These are phyloP conservation scores for Entelexis sorbosivorans DNA, from an alignment of 1,139 yeast species.

Conservation along the genomic window DNA sequence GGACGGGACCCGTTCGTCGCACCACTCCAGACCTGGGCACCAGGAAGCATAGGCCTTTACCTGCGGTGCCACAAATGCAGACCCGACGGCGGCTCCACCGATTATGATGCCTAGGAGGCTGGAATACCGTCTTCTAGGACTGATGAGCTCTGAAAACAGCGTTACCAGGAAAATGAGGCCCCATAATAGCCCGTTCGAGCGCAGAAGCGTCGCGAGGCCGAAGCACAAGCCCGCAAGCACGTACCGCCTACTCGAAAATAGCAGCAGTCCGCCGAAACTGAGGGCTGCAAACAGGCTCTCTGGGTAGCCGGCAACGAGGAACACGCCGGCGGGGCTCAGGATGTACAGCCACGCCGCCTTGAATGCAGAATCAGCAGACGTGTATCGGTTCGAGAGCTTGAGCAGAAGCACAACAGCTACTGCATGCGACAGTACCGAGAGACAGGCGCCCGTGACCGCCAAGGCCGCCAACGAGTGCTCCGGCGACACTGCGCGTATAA, in stretches of 20 bases:
- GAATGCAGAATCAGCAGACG: slow-evolving; percentile 35
- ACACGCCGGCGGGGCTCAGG: slow-evolving; percentile 71
- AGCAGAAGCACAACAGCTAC: slow-evolving; percentile 33
- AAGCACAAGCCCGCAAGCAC: slow-evolving; percentile 49
- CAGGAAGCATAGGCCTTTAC: slow-evolving; percentile 44
- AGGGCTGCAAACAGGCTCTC: slow-evolving; percentile 65
- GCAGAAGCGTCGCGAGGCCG: slow-evolving; percentile 47
- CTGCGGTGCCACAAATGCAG: slow-evolving; percentile 40
- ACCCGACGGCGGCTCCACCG: slow-evolving; percentile 47
- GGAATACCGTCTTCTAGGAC: neutral
- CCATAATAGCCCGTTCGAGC: slow-evolving; percentile 67
- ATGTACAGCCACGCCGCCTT: slow-evolving; percentile 34
- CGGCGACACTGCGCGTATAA: slow-evolving; percentile 30
- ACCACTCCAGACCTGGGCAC: slow-evolving; percentile 60
- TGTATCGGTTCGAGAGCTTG: slow-evolving; percentile 24
- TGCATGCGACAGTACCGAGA: slow-evolving; percentile 29
- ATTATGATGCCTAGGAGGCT: slow-evolving; percentile 27
- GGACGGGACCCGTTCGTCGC: slow-evolving; percentile 45
- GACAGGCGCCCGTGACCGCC: slow-evolving; percentile 13
- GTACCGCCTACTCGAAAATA: slow-evolving; percentile 35
- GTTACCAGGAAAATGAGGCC: slow-evolving; percentile 46
- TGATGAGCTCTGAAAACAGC: slow-evolving; percentile 7
- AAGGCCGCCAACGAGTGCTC: neutral
- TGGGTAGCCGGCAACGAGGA: slow-evolving; percentile 62
- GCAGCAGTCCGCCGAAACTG: slow-evolving; percentile 47